Conservation (phyloP, 768 basidiomycete species). For the Calocybe indica region DNA sequence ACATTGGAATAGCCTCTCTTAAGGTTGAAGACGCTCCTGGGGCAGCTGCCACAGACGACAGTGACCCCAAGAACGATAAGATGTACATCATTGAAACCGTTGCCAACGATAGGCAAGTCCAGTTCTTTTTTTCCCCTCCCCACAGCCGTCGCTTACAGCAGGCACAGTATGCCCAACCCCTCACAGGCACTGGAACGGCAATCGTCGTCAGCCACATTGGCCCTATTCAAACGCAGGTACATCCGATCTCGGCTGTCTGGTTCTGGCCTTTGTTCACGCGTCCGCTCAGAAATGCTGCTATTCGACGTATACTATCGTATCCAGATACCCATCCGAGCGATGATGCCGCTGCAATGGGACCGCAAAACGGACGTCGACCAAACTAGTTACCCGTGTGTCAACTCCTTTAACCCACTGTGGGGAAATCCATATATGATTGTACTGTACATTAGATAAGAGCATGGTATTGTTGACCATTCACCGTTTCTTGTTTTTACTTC, state of each 20-base stretch:
- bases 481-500: constrained; percentile 31
- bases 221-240: constrained; percentile 68
- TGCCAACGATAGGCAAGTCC: constrained; percentile 34
- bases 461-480: constrained; percentile 6
- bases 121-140: not conserved
- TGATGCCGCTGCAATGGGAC: too few species aligned
- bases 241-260: not conserved
- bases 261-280: too few species aligned
- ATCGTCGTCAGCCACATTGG: constrained; percentile 44
- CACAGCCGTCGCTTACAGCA: not conserved
- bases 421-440: not conserved
- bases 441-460: too few species aligned
- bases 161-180: not conserved
- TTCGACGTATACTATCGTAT: constrained; percentile 56
- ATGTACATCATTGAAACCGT: constrained; percentile 78
- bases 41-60: constrained; percentile 43
- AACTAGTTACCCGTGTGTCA: not conserved
- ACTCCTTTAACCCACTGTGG: constrained; percentile 8
- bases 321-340: constrained; percentile 16
- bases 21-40: constrained; percentile 72
- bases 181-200: constrained; percentile 29
- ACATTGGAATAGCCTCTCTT: constrained; percentile 46
- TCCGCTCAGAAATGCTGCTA: constrained; percentile 37
- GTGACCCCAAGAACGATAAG: constrained; percentile 45
- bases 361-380: too few species aligned